phyloP scores from a whole-genome alignment of 495 filamentous ascomycete species.

The Jackrogersella minutella region DNA sequence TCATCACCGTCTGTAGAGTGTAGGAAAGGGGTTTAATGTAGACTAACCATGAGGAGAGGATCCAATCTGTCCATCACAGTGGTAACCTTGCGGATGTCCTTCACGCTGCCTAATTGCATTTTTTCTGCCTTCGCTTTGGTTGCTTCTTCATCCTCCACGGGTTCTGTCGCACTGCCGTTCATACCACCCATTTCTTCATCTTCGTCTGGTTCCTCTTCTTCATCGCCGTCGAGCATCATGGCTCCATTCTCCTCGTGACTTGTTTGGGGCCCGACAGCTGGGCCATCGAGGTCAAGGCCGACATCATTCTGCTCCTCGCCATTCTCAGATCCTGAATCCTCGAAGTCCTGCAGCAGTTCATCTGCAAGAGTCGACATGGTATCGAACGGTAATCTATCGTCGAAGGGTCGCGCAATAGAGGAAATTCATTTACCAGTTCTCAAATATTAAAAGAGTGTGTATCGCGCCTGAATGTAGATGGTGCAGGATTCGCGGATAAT shows the following conservation, averaged over 20 bases:
- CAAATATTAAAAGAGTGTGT: background rate
- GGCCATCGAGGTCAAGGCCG: conserved; percentile 44
- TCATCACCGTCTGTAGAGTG: conserved; percentile 36
- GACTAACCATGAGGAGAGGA: conserved; percentile 79
- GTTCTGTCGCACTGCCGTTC: conserved; percentile 49
- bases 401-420: background rate
- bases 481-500: background rate
- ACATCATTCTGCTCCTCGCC: conserved; percentile 62
- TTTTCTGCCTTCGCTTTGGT: conserved; percentile 78
- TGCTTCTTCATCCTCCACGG: conserved; percentile 69
- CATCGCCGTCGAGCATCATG: conserved; percentile 55
- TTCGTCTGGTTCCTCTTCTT: conserved; percentile 57
- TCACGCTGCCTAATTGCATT: conserved; percentile 74
- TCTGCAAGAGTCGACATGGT: conserved; percentile 81
- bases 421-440: background rate
- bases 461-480: no score
- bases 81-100: conserved; percentile 78
- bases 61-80: conserved; percentile 77
- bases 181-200: conserved; percentile 65
- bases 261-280: conserved; percentile 38
- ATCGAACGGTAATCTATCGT: conserved; percentile 13
- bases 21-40: conserved; percentile 18
- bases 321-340: conserved; percentile 71
- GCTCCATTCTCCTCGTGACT: conserved; percentile 44
- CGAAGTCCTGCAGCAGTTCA: conserved; percentile 90